phyloP scores from a whole-genome alignment of 2,329 filamentous ascomycete species.

The Fusarium goolgardi region DNA sequence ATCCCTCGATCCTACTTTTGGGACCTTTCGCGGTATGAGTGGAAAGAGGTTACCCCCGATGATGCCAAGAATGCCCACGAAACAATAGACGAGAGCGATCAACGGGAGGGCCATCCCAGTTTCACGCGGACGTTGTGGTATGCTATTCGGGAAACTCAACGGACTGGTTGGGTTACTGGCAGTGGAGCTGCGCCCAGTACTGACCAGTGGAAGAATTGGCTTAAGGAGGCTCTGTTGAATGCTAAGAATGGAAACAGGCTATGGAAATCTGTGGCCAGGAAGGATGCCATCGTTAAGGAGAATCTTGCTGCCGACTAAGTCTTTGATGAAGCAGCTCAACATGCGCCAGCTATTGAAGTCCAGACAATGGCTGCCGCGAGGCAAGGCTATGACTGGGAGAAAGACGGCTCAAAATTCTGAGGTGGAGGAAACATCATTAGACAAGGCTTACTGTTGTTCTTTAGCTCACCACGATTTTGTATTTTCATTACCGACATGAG shows the following conservation, averaged over 20 bases:
- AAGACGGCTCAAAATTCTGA: conserved; percentile 44
- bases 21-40: conserved; percentile 66
- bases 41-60: conserved; percentile 54
- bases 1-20: conserved; percentile 63
- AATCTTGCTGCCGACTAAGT: conserved; percentile 31
- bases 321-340: conserved; percentile 48
- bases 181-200: conserved; percentile 65
- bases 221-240: conserved; percentile 59
- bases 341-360: conserved; percentile 48
- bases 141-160: conserved; percentile 65
- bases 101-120: conserved; percentile 57
- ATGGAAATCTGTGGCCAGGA: conserved; percentile 62
- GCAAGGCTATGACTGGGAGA: conserved; percentile 37
- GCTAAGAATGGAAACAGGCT: conserved; percentile 48
- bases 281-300: conserved; percentile 61
- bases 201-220: conserved; percentile 65
- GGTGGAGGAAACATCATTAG: neutral
- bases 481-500: neutral
- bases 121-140: conserved; percentile 70
- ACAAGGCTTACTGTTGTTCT: neutral
- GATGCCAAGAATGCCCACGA: conserved; percentile 54
- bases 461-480: neutral
- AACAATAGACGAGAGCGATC: conserved; percentile 47
- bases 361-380: conserved; percentile 25
- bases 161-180: conserved; percentile 64